Conservation (phyloP, 805 yeast genomes). For the Candida endomychidarum region DNA sequence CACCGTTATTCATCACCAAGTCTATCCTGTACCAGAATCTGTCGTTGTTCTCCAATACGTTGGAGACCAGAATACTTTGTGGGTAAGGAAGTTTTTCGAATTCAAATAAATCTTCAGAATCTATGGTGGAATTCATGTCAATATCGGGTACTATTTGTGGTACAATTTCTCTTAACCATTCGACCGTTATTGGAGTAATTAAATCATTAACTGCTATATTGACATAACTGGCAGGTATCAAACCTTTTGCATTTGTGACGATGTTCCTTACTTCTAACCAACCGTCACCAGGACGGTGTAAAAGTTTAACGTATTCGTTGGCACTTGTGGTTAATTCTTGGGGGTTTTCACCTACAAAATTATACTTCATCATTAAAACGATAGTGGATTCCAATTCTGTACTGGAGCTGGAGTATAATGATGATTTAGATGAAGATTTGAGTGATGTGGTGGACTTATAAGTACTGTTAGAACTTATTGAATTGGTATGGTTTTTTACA, state of each 20-base stretch:
- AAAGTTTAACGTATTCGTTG: constrained; percentile 30
- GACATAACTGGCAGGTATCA: constrained; percentile 41
- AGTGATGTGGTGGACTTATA: too few relatives aligned
- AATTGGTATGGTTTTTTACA: neutral
- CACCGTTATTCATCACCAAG: constrained; percentile 20
- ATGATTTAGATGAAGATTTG: constrained; percentile 6
- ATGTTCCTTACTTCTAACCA: constrained; percentile 37
- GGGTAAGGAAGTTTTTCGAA: constrained; percentile 17
- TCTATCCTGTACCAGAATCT: constrained; percentile 38
- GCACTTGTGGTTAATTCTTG: constrained; percentile 29
- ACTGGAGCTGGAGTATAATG: neutral
- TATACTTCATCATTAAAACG: constrained; percentile 31
- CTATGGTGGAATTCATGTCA: constrained; percentile 1
- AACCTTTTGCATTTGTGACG: constrained; percentile 25
- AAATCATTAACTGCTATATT: constrained; percentile 40
- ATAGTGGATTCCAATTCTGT: constrained; percentile 12
- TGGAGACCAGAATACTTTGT: constrained; percentile 20
- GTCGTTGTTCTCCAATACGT: constrained; percentile 26
- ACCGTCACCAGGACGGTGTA: constrained; percentile 40
- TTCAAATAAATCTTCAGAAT: constrained; percentile 14
- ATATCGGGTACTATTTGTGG: neutral
- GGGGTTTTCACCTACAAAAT: constrained; percentile 26
- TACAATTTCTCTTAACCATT: constrained; percentile 32
- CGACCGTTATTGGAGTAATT: constrained; percentile 28
- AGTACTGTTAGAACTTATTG: neutral